Evolutionary conservation across 805 yeast species (phyloP), one percentile per base, ranked within the genome.

Genomic region (Yarrowia sp.): DNA sequence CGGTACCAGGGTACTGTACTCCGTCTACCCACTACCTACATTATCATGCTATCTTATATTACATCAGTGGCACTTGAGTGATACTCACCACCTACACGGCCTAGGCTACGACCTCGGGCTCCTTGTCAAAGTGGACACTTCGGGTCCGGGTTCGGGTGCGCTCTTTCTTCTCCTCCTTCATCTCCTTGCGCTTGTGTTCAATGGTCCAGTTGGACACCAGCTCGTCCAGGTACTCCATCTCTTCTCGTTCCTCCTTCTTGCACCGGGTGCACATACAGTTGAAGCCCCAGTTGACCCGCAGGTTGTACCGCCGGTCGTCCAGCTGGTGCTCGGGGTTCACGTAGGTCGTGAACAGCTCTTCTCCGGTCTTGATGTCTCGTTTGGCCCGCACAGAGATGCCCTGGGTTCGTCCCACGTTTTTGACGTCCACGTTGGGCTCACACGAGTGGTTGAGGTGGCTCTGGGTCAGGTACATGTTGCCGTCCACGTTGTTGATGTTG

Each of bases 211-310:
- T 40, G 17, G 40, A 40, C 39, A 64, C 67, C 60, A 12, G 70
- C 70, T 49, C 66, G 24, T 69, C 69, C 15, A 70, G 60, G 14
- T 63, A 66, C 43, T 68, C 71, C 43, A 56, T 64, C 43, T 60
- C 60, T 36, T 74, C 76, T 42, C 83, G 82, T 67, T 86, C 80
- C 71, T 89, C 93, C 9, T 78, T 79, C 72, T 84, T 83, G 76
- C 97, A 91, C 70, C 88, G 84, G 13, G 76, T 72, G 75, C 97
- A 91, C 33, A 75, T 76, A 76, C 97, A 91, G 19, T 83, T 73
- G 75, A 91, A 91, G 4, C 96, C 96, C 91, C 92, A 91, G 72
- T 88, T 87, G 13, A 86, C 85, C 69, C 93, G 78, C 60, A 91
- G 78, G 70, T 85, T 87, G 70, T 89, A 76, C 72, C 85, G 86